Conservation (phyloP, 345 rosid species). For the Syzygium aromaticum region DNA sequence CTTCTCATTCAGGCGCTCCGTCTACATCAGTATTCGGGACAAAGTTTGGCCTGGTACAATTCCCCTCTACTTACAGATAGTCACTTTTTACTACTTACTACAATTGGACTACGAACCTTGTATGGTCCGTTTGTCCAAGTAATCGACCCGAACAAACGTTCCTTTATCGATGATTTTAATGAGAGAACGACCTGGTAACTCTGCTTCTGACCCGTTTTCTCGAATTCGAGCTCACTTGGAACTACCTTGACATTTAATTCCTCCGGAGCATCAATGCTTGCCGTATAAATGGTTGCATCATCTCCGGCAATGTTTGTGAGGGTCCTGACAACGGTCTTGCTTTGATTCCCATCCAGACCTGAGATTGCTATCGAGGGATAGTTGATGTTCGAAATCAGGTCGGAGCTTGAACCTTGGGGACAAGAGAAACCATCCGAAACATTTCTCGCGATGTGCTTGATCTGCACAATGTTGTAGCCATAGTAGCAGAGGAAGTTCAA, state of each 20-base stretch:
- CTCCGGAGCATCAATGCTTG: constrained; percentile 18
- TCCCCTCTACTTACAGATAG: neutral
- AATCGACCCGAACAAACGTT: constrained; percentile 55
- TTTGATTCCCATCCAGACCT: constrained; percentile 21
- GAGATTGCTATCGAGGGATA: constrained; percentile 69
- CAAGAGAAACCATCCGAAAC: constrained; percentile 43
- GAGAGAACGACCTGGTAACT: constrained; percentile 39
- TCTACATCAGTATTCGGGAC: neutral
- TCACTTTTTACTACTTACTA: constrained; percentile 8
- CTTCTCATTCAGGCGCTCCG: neutral
- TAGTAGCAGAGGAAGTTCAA: constrained; percentile 61
- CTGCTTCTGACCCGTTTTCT: constrained; percentile 30
- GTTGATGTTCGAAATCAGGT: constrained; percentile 50
- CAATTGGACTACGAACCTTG: constrained; percentile 51
- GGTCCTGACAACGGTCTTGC: constrained; percentile 37
- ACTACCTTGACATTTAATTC: constrained; percentile 25
- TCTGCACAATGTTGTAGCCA: constrained; percentile 33
- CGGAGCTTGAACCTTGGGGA: constrained; percentile 32
- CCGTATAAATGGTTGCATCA: constrained; percentile 27
- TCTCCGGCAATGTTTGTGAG: constrained; percentile 60
- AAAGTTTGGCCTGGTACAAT: neutral
- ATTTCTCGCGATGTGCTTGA: constrained; percentile 28
- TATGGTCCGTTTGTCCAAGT: constrained; percentile 49
- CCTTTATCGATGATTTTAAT: constrained; percentile 2
- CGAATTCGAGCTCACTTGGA: constrained; percentile 42